phyloP scores from a whole-genome alignment of 2,329 filamentous ascomycete species.

The Fusarium beomiforme region DNA sequence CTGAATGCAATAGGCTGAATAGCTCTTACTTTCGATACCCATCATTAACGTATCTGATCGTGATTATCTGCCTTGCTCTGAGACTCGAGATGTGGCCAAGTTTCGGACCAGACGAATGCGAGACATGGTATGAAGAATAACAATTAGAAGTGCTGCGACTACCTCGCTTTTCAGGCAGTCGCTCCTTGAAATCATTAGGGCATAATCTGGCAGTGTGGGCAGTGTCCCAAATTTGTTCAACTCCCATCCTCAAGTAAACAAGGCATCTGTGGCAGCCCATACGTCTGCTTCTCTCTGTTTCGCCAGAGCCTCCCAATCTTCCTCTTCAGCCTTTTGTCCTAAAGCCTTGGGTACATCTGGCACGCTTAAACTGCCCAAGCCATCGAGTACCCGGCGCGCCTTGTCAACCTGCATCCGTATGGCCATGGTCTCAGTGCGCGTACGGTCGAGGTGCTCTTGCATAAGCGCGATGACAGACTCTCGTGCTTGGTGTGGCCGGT shows the following conservation, averaged over 20 bases:
- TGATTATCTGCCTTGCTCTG: neutral
- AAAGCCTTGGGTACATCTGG: constrained; percentile 34
- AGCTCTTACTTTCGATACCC: too few relatives aligned
- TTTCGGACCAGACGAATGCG: neutral
- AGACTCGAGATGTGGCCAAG: neutral
- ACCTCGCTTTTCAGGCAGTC: neutral
- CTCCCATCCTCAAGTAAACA: constrained; percentile 46
- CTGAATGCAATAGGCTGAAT: neutral
- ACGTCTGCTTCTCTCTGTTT: constrained; percentile 47
- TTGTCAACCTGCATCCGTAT: constrained; percentile 75
- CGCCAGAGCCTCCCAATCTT: constrained; percentile 26
- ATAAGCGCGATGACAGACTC: constrained; percentile 89
- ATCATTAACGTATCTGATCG: neutral
- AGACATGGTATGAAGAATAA: neutral
- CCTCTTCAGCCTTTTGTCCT: constrained; percentile 31
- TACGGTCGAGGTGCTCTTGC: constrained; percentile 82
- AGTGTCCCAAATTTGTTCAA: neutral
- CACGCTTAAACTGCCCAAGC: constrained; percentile 65
- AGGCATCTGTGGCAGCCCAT: constrained; percentile 56
- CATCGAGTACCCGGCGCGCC: constrained; percentile 77
- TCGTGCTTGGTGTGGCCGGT: constrained; percentile 89
- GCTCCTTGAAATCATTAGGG: neutral
- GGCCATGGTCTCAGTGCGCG: constrained; percentile 76
- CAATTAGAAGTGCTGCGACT: neutral
- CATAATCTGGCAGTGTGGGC: neutral